A percentile compares a stretch with the other conserved stretches of the same genome.
Conservation (phyloP, 192 early-diverging fungal species). For the Entrophospora sp. region DNA sequence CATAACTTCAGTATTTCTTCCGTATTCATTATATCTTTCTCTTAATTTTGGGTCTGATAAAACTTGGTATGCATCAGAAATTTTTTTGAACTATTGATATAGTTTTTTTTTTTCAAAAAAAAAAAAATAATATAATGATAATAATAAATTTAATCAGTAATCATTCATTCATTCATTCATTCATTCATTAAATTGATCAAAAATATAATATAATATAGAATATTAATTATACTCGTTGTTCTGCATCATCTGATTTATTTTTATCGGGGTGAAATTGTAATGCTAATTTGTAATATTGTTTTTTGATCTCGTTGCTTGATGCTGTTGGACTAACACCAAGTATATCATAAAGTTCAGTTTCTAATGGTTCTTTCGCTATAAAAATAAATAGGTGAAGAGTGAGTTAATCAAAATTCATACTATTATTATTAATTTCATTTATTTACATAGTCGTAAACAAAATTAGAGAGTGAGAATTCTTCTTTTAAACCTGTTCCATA, state of each 20-base stretch:
- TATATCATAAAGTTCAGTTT: conserved; percentile 86
- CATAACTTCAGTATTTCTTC: conserved; percentile 43
- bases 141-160: too few relatives aligned
- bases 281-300: conserved; percentile 79
- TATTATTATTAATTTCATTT: not conserved
- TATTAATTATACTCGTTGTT: conserved; percentile 46
- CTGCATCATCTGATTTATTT: conserved; percentile 56
- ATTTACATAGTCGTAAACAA: not conserved
- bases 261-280: conserved; percentile 93
- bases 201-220: not conserved
- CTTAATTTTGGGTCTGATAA: conserved; percentile 86
- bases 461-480: not conserved
- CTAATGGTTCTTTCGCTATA: conserved; percentile 63
- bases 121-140: not conserved
- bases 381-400: not conserved
- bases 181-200: too few relatives aligned
- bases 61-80: conserved; percentile 96
- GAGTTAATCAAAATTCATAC: not conserved
- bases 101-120: too few relatives aligned
- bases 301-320: conserved; percentile 81
- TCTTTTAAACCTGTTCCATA: conserved; percentile 11
- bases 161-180: too few relatives aligned
- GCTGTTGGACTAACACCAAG: conserved; percentile 70
- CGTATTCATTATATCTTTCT: conserved; percentile 81
- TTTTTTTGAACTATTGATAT: conserved; percentile 83